phyloP scores from a whole-genome alignment of 2,329 filamentous ascomycete genomes.

The Alternaria sp. region DNA sequence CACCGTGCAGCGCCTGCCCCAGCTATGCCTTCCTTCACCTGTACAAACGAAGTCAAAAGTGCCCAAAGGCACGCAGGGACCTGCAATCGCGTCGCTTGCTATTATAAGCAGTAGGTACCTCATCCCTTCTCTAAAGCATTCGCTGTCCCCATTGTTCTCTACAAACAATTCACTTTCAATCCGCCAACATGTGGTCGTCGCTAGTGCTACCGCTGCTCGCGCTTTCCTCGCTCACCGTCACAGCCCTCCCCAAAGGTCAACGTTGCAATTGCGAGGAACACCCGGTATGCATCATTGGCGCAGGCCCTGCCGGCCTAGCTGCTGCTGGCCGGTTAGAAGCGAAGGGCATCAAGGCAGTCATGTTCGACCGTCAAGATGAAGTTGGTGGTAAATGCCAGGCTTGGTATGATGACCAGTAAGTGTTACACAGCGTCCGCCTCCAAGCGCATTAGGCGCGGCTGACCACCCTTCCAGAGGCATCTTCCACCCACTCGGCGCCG shows the following conservation, averaged over 20 bases:
- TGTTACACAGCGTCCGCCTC: conserved; percentile 29
- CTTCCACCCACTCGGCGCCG: conserved; percentile 49
- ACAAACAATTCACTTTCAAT: conserved; percentile 8
- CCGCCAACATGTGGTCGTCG: conserved; percentile 31
- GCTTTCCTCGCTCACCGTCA: conserved; percentile 28
- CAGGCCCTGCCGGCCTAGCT: conserved; percentile 46
- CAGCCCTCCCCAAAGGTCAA: conserved; percentile 32
- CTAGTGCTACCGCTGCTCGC: conserved; percentile 29
- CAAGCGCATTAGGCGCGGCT: conserved; percentile 35
- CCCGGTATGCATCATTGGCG: conserved; percentile 48
- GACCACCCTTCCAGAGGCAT: conserved; percentile 44
- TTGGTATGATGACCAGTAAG: conserved; percentile 47
- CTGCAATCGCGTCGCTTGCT: conserved; percentile 11
- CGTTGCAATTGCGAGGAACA: conserved; percentile 25
- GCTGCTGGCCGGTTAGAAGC: conserved; percentile 41
- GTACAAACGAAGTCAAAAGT: conserved; percentile 9
- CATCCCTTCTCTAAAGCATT: conserved; percentile 10
- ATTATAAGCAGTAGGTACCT: conserved; percentile 38
- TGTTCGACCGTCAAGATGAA: conserved; percentile 46
- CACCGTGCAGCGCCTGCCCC: conserved; percentile 44
- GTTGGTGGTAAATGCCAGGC: conserved; percentile 48
- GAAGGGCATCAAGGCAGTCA: conserved; percentile 44
- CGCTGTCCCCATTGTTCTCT: conserved; percentile 6
- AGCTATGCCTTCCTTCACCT: conserved; percentile 9
- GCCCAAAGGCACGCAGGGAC: conserved; percentile 11